Evolutionary conservation across 768 basidiomycete species (phyloP).

Genomic region (Amanita pallidorosea): DNA sequence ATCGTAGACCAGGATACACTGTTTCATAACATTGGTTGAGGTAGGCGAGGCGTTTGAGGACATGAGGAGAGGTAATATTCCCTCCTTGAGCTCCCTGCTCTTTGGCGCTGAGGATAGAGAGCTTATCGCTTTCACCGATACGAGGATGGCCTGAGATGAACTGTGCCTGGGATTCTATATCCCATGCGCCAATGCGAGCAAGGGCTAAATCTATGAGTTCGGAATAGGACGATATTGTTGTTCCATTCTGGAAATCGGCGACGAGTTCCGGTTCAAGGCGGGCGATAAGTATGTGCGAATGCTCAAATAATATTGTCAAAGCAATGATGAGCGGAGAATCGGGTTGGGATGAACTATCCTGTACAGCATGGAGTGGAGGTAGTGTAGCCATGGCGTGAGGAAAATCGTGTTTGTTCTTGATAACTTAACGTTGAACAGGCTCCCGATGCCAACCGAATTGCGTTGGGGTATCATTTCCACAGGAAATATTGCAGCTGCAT

Average conservation of each 20-base stretch:
- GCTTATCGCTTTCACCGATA: conserved; percentile 72
- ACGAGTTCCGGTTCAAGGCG: conserved; percentile 46
- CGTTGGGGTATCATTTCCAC: conserved; percentile 89
- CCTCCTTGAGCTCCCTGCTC: conserved; percentile 57
- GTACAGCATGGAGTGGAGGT: conserved; percentile 24
- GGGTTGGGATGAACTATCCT: conserved; percentile 17
- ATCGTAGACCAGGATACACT: conserved; percentile 64
- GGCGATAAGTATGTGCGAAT: conserved; percentile 44
- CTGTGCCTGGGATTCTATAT: conserved; percentile 32
- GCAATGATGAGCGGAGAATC: conserved; percentile 25
- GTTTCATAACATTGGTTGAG: conserved; percentile 74
- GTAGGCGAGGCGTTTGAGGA: conserved; percentile 59
- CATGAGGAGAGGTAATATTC: conserved; percentile 56
- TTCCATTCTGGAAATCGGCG: conserved; percentile 13
- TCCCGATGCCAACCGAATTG: conserved; percentile 19
- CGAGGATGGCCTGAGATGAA: conserved; percentile 84
- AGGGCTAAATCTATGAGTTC: conserved; percentile 48
- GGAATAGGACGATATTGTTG: conserved; percentile 27
- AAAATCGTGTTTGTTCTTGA: too few relatives aligned
- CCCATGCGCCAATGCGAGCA: conserved; percentile 41
- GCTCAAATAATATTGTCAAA: conserved; percentile 43
- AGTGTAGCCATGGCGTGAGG: conserved; percentile 15
- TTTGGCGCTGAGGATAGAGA: conserved; percentile 64
- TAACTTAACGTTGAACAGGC: too few relatives aligned
- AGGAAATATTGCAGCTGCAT: conserved; percentile 56